Percentiles rank a stretch among this genome's conserved stretches.
Evolutionary conservation across 2,329 filamentous ascomycete species (phyloP).

Genomic region (Verticillium klebahnii): DNA sequence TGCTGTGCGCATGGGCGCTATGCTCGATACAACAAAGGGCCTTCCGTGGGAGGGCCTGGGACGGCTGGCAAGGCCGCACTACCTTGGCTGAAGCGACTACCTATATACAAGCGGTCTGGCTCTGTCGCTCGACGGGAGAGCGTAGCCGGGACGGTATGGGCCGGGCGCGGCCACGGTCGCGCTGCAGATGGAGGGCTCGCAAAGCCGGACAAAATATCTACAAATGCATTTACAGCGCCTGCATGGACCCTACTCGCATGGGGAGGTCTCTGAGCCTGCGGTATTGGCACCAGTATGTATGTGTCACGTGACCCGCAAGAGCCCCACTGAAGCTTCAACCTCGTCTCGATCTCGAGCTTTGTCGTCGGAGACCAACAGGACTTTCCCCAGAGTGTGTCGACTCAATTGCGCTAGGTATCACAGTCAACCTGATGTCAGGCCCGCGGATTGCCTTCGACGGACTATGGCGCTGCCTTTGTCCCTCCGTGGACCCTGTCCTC

Average conservation of each 20-base stretch:
- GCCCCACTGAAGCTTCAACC: background rate
- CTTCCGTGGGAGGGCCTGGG: background rate
- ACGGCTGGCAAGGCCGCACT: background rate
- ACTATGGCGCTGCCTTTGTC: slow-evolving; percentile 61
- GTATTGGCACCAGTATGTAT: background rate
- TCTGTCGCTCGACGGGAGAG: background rate
- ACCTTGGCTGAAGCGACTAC: background rate
- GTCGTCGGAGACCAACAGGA: background rate
- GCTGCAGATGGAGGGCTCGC: background rate
- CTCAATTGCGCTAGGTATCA: background rate
- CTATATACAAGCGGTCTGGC: background rate
- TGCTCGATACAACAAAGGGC: background rate
- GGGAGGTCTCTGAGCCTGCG: background rate
- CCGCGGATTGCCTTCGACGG: slow-evolving; percentile 46
- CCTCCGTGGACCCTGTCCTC: slow-evolving; percentile 40
- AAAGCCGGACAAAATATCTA: background rate
- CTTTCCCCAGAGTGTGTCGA: background rate
- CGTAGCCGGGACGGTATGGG: background rate
- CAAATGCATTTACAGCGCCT: background rate
- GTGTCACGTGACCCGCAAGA: background rate
- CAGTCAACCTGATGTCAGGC: slow-evolving; percentile 24
- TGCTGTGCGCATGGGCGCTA: no score
- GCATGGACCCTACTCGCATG: background rate
- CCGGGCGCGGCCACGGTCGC: background rate
- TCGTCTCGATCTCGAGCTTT: background rate